Base-by-base conservation (phyloP, 2,329 filamentous ascomycete genomes). In the Amylocarpus encephaloides region DNA sequence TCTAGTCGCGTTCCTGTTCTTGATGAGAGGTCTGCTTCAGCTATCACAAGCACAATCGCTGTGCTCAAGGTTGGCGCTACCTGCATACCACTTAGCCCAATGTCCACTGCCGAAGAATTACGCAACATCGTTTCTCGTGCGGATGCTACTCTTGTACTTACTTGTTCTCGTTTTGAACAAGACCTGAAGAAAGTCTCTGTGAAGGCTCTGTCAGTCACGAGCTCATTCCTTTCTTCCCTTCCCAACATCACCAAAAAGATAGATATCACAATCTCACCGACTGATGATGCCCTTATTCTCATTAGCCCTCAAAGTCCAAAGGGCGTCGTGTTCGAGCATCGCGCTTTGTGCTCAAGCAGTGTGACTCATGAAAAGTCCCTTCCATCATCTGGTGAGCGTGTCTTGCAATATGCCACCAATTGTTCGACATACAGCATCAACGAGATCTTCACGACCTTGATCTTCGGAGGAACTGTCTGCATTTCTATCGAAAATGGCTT, bases 401-500 rank as follows among this genome's bases (percentile, higher is more conserved):
- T 1, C 39, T 43, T 30, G 45, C 18, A 15, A 16, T n/a, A n/a
- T n/a, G 29, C 26, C 39, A 18, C 12, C 57, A 2, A 53, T 60
- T 6, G 52, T 59, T n/a, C 50, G 62, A 48, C 65, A 62, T 51
- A 54, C 58, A 18, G 56, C 65, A 1, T 69, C 71, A 46, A 67
- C 67, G 60, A 56, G 16, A 71, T 56, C 5, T 47, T 64, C 4
- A 46, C 40, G 6, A 53, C 57, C 3, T 62, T 73, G 11, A 61
- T 64, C 26, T 50, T 61, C 32, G 70, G 71, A 36, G 70, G 67
- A 5, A 67, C 64, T 46, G 60, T 73, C 2, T 72, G 70, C 42
- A 63, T n/a, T 71, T 5, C 68, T 69, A 1, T 68, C 66, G 0
- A 67, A 72, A 22, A 62, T 67, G 6, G 62, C 69, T n/a, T 60